A percentile compares a stretch with the other conserved stretches of the same genome.
phyloP scores from a whole-genome alignment of 768 basidiomycete genomes.

The Rhizopogon salebrosus region DNA sequence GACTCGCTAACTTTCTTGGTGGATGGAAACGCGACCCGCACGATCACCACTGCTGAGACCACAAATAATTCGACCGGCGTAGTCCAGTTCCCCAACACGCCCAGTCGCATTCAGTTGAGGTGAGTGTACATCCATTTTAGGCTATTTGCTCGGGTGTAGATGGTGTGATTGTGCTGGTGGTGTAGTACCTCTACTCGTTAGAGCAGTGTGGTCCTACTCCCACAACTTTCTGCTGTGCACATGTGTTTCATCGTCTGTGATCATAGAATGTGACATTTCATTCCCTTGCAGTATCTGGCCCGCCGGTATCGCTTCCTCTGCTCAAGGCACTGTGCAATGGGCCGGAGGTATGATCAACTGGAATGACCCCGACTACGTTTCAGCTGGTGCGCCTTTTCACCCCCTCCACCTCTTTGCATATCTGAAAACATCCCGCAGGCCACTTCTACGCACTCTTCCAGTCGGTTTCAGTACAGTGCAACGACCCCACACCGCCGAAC shows the following conservation, averaged over 20 bases:
- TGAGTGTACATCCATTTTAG: conserved; percentile 22
- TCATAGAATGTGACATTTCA: neutral
- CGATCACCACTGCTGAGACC: conserved; percentile 55
- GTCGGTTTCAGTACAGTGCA: conserved; percentile 60
- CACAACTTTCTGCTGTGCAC: neutral
- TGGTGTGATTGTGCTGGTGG: neutral
- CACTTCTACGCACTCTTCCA: conserved; percentile 67
- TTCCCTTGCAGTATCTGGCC: conserved; percentile 60
- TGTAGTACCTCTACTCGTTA: neutral
- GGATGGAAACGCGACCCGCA: conserved; percentile 69
- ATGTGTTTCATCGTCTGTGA: neutral
- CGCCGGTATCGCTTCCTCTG: conserved; percentile 61
- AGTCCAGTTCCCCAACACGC: conserved; percentile 67
- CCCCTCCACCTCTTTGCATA: neutral
- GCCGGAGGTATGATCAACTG: conserved; percentile 81
- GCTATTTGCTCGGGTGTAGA: neutral
- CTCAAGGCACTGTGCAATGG: conserved; percentile 74
- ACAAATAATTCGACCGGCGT: conserved; percentile 48
- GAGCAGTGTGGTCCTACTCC: neutral
- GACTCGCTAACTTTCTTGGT: conserved; percentile 60
- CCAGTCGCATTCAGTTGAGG: conserved; percentile 79
- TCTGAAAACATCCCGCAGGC: conserved; percentile 29
- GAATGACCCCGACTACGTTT: conserved; percentile 68
- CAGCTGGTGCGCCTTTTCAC: conserved; percentile 42
- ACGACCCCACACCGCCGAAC: conserved; percentile 39